These are phyloP conservation scores for Malassezia cuniculi DNA, from an alignment of 1,284 basidiomycete species.

Conservation along the genomic window DNA sequence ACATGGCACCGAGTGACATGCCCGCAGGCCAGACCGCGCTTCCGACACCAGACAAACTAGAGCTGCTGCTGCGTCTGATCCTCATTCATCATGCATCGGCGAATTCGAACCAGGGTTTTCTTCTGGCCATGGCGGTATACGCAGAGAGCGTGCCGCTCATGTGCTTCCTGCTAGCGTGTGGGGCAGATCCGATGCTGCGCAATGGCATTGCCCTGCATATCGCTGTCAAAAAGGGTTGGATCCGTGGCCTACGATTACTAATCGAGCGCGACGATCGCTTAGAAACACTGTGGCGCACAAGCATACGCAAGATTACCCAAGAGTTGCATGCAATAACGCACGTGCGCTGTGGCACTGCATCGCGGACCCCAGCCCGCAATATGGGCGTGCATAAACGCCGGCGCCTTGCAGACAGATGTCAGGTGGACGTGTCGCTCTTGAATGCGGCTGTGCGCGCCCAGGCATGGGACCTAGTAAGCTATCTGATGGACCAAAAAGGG, in stretches of 20 bases:
- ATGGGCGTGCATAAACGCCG: constrained; percentile 4
- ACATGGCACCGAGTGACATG: too few species aligned
- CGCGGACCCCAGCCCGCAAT: too few species aligned
- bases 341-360: neutral
- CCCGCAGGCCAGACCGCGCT: neutral
- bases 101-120: constrained; percentile 10
- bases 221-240: constrained; percentile 6
- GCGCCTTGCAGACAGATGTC: constrained; percentile 5
- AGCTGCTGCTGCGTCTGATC: constrained; percentile 9
- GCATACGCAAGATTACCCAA: constrained; percentile 4
- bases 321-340: neutral
- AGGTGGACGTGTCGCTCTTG: neutral
- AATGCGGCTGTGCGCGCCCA: constrained; percentile 4
- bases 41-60: constrained; percentile 2
- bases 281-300: constrained; percentile 7
- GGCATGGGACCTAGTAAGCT: constrained; percentile 9
- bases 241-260: constrained; percentile 3
- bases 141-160: constrained; percentile 1
- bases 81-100: constrained; percentile 11
- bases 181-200: constrained; percentile 8
- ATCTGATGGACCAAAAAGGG: constrained; percentile 12
- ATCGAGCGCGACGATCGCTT: constrained; percentile 10
- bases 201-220: constrained; percentile 10
- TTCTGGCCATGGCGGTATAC: constrained; percentile 6
- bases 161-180: constrained; percentile 9